Conservation (phyloP, 202 grass and related monocot species). For the Panicum virgatum region DNA sequence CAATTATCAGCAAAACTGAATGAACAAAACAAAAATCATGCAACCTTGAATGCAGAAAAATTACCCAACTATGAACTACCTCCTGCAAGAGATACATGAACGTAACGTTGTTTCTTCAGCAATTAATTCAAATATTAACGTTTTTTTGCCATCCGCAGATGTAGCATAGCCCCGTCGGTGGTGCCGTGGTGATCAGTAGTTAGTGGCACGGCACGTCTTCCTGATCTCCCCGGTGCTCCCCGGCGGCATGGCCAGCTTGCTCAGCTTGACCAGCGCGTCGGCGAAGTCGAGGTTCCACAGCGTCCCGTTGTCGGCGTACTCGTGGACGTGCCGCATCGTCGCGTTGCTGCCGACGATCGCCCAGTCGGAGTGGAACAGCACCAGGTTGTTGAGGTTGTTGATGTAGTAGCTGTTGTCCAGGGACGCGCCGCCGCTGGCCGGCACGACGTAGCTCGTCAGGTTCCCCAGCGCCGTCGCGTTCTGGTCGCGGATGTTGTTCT, state of each 20-base stretch:
- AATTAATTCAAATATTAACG: background rate
- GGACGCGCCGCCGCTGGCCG: background rate
- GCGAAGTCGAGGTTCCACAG: constrained; percentile 46
- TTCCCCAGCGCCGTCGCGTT: background rate
- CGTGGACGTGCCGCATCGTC: background rate
- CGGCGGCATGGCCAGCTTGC: constrained; percentile 24
- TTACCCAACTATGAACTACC: background rate
- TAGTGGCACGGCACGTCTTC: background rate
- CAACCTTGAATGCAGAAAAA: background rate
- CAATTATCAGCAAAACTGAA: background rate
- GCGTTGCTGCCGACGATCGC: background rate
- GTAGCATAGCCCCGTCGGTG: background rate
- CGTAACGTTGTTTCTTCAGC: background rate
- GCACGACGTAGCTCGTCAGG: constrained; percentile 22
- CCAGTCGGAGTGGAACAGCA: background rate
- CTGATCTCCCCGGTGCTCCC: background rate
- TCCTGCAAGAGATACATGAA: background rate
- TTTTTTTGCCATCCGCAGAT: background rate
- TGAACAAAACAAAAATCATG: background rate
- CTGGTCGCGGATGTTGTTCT: constrained; percentile 32
- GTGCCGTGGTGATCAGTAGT: background rate
- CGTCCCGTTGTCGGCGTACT: constrained; percentile 5
- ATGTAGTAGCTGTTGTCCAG: constrained; percentile 43
- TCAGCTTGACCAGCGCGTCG: constrained; percentile 43
- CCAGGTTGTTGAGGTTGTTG: background rate